Base-by-base conservation (phyloP, 345 rosid genomes). In the Euphorbia peplus region DNA sequence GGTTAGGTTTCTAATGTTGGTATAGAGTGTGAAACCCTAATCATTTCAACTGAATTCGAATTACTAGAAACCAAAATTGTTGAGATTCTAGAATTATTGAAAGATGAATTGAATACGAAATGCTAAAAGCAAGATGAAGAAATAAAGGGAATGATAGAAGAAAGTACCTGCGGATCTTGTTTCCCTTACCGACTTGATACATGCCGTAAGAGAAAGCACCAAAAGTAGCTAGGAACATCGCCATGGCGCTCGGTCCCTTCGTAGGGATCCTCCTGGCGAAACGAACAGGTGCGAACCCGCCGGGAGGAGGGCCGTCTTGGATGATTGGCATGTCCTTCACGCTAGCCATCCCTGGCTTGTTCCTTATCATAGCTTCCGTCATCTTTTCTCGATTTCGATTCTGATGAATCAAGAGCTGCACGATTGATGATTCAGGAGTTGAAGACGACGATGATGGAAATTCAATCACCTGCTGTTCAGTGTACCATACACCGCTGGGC, bases 231-330 rank as follows among this genome's bases (percentile, higher is more conserved):
- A 95, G 87, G 64, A 95, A 91, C 39, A 95, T 89, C 48, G 99
- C 99, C 77, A 87, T 69, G 29, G 97, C 96, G 65, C 99, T 95
- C 30, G 99, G 99, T 4, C 99, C 99, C 70, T 84, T 84, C 74
- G 66, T 95, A 24, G 99, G 97, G 74, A 95, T 95, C 77, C 99
- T 88, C 35, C 99, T 95, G 66, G 99, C 97, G 73, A 79, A 91
- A 16, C 99, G 83, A 28, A 91, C 90, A 22, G 99, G 96, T 4
- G 93, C 76, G 60, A 95, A 95, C 47, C 99, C 99, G 26, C 99
- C 97, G 42, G 99, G 97, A 26, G 99, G 99, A 13, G 99, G 99
- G 35, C 99, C 99, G 74, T 95, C 99, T 63, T 95, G 99, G 59
- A 95, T 86, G 64, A 89, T 2, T 5, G 99, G 97, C 99, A 95